Percentiles rank a stretch among this genome's conserved stretches.
Evolutionary conservation across 1,139 yeast genomes (phyloP).

Genomic region (Chernovozyma aurita): DNA sequence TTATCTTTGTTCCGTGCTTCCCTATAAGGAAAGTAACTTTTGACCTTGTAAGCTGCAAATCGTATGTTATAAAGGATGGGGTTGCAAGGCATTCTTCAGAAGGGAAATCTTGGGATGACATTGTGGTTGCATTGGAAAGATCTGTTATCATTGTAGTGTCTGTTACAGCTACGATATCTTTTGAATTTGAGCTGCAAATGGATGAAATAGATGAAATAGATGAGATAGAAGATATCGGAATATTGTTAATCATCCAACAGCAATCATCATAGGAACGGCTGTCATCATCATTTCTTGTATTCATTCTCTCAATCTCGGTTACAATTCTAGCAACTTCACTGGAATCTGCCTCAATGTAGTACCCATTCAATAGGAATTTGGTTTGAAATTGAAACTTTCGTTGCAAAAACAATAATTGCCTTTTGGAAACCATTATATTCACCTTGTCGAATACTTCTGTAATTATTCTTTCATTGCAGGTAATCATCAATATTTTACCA

Average conservation of each 20-base stretch:
- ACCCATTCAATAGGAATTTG: too few species aligned
- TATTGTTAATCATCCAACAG: too few species aligned
- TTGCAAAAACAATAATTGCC: background rate
- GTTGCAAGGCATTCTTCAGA: background rate
- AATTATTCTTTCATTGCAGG: background rate
- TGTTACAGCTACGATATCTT: too few species aligned
- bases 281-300: background rate
- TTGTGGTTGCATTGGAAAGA: background rate
- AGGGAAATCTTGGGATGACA: too few species aligned
- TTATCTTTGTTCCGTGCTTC: background rate
- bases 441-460: background rate
- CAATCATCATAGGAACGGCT: too few species aligned
- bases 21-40: slow-evolving; percentile 1
- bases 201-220: too few species aligned
- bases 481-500: background rate
- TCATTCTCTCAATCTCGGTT: background rate
- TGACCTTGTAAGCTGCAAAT: background rate
- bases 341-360: too few species aligned
- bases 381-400: background rate
- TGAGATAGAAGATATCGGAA: background rate
- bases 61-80: background rate
- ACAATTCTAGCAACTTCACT: background rate
- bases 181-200: too few species aligned
- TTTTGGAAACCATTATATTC: background rate
- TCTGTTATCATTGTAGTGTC: background rate